phyloP scores from a whole-genome alignment of 176 grass and related monocot genomes.

The Oryza longistaminata region DNA sequence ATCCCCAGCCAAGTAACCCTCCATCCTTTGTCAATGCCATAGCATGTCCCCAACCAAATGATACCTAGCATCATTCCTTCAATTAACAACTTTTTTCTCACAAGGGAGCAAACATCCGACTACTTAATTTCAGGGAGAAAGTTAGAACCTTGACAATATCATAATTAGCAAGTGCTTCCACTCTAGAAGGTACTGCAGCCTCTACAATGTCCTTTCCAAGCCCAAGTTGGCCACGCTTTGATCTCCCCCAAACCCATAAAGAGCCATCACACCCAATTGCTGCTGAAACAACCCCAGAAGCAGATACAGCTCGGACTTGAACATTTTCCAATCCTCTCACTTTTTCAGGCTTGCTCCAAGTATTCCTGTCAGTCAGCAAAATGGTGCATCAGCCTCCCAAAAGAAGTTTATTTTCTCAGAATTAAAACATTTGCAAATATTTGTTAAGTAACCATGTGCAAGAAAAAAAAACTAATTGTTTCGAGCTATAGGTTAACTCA shows the following conservation, averaged over 20 bases:
- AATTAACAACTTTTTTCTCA: conserved; percentile 15
- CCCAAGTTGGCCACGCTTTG: conserved; percentile 90
- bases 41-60: conserved; percentile 90
- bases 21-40: conserved; percentile 76
- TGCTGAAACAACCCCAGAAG: conserved; percentile 84
- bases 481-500: conserved; percentile 5
- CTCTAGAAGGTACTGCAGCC: conserved; percentile 51
- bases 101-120: not conserved
- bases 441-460: not conserved
- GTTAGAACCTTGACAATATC: conserved; percentile 68
- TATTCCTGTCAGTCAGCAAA: conserved; percentile 48
- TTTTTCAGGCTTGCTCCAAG: conserved; percentile 70
- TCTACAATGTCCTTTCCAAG: conserved; percentile 65
- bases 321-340: conserved; percentile 79
- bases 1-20: conserved; percentile 87
- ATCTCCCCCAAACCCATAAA: conserved; percentile 86
- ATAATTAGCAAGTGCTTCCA: conserved; percentile 60
- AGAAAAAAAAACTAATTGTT: not conserved
- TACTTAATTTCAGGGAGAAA: conserved; percentile 32
- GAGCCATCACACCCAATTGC: conserved; percentile 77
- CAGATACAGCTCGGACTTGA: conserved; percentile 61
- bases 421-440: not conserved
- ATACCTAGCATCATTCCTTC: conserved; percentile 56
- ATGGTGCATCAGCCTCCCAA: not conserved
- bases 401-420: not conserved